These are phyloP conservation scores for Forsythia viridissima DNA, from an alignment of 257 asterid genomes.

Conservation along the genomic window DNA sequence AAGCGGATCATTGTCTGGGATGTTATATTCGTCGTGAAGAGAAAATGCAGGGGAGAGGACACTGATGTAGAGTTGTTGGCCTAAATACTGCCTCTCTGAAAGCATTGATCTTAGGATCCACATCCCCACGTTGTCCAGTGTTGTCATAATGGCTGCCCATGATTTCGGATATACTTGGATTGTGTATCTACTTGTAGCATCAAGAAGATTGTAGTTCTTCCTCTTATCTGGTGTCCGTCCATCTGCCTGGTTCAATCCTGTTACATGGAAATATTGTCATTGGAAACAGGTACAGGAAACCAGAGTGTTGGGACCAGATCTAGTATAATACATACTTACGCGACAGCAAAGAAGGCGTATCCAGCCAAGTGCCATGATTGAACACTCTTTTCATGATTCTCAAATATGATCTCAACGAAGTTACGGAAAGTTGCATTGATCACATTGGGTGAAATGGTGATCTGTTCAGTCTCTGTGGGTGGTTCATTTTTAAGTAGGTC, in stretches of 20 bases:
- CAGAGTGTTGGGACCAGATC: background rate
- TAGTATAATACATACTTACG: slow-evolving; percentile 28
- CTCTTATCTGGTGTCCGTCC: slow-evolving; percentile 69
- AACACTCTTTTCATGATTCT: slow-evolving; percentile 55
- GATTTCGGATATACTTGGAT: slow-evolving; percentile 65
- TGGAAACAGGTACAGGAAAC: no score
- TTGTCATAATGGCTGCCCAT: slow-evolving; percentile 67
- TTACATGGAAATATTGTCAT: background rate
- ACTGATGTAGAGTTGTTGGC: slow-evolving; percentile 65
- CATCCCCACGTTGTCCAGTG: slow-evolving; percentile 70
- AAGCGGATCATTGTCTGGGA: slow-evolving; percentile 35
- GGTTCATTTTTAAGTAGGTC: slow-evolving; percentile 46
- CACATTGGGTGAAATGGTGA: slow-evolving; percentile 53
- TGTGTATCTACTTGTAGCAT: slow-evolving; percentile 62
- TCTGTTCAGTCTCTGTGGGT: slow-evolving; percentile 8
- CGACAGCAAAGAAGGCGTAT: slow-evolving; percentile 64
- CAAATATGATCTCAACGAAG: slow-evolving; percentile 58
- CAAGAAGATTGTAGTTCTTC: slow-evolving; percentile 60
- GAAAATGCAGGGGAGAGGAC: slow-evolving; percentile 52
- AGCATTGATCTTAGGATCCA: slow-evolving; percentile 56
- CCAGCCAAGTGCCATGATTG: slow-evolving; percentile 62
- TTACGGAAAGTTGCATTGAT: slow-evolving; percentile 50
- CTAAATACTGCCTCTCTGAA: slow-evolving; percentile 59
- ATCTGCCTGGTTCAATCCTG: slow-evolving; percentile 63
- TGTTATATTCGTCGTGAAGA: slow-evolving; percentile 57